phyloP scores from a whole-genome alignment of 23 red algal genomes.

The Pyropia yezoensis region DNA sequence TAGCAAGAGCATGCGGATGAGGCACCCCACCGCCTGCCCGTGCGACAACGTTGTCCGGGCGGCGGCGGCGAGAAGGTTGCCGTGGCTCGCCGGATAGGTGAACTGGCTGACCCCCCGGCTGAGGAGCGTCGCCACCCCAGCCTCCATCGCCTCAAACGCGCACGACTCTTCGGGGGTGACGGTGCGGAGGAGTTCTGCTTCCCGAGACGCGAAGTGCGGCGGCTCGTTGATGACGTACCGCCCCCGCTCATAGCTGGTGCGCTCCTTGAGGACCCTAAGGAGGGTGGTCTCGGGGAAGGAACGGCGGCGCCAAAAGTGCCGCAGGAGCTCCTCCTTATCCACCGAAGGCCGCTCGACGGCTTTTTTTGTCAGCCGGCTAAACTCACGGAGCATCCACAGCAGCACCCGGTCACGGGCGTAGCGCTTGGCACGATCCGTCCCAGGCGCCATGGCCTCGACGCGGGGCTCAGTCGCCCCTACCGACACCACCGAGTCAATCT shows the following conservation, averaged over 20 bases:
- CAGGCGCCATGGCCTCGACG: slow-evolving; percentile 84
- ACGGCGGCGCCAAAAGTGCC: slow-evolving; percentile 26
- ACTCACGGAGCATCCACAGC: slow-evolving; percentile 72
- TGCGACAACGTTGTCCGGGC: slow-evolving; percentile 56
- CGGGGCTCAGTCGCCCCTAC: slow-evolving; percentile 72
- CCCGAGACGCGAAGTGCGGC: slow-evolving; percentile 26
- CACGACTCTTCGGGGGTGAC: slow-evolving; percentile 76
- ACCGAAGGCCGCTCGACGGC: slow-evolving; percentile 32
- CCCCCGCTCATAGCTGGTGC: slow-evolving; percentile 52
- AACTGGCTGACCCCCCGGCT: slow-evolving; percentile 71
- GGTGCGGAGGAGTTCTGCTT: slow-evolving; percentile 59
- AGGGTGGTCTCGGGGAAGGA: slow-evolving; percentile 61
- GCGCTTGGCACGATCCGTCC: slow-evolving; percentile 69
- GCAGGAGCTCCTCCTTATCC: slow-evolving; percentile 35
- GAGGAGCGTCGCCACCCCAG: slow-evolving; percentile 69
- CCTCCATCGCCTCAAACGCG: slow-evolving; percentile 95
- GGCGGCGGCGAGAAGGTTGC: slow-evolving; percentile 69
- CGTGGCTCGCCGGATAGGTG: slow-evolving; percentile 72
- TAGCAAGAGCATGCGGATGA: slow-evolving; percentile 51
- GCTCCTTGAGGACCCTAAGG: slow-evolving; percentile 52
- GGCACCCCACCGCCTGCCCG: slow-evolving; percentile 58
- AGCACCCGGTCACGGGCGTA: slow-evolving; percentile 64
- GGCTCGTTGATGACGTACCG: slow-evolving; percentile 56
- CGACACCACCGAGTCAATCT: slow-evolving; percentile 74
- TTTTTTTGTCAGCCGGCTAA: slow-evolving; percentile 42